Base-by-base conservation (phyloP, 768 basidiomycete species). In the Jaapia argillacea region DNA sequence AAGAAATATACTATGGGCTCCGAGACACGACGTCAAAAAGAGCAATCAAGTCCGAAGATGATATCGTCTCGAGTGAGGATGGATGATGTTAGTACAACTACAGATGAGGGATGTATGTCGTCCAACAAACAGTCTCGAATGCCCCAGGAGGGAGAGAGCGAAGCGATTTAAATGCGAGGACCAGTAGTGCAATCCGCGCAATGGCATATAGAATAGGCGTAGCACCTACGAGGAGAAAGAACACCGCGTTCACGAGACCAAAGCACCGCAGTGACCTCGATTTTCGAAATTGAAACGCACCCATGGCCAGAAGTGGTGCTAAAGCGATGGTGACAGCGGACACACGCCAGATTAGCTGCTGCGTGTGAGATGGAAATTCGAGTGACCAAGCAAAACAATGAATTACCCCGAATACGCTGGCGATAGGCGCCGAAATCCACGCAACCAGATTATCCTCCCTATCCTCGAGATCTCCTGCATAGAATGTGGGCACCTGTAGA, bases 71-170 rank as follows among this genome's bases (percentile, higher is more conserved):
- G n/a, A n/a, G n/a, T n/a, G n/a, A n/a, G n/a, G n/a, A n/a, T n/a
- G n/a, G n/a, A n/a, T n/a, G n/a, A n/a, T n/a, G n/a, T n/a, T n/a
- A n/a, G n/a, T n/a, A n/a, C n/a, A n/a, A n/a, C 28, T 33, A 33
- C 16, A 33, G 10, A 16, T 33, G 28, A 64, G 47, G 33, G 63
- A 14, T 41, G 56, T 64, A 6, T 53, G 39, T 6, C 56, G 58
- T 40, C 58, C 28, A 33, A 16, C 10, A 33, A 33, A 33, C 28
- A 16, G 28, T 16, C 16, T 33, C 16, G 28, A 33, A 33, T 33
- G 28, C 28, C 10, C 28, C 28, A 16, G 16, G 10, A 33, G 28
- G 28, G 28, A 33, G 28, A 16, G 28, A 33, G 10, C 28, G 10
- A 33, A 33, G 28, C 10, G 10, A 33, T 10, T 10, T 10, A 16